phyloP scores from a whole-genome alignment of 768 basidiomycete genomes.

The Calocera viscosa region DNA sequence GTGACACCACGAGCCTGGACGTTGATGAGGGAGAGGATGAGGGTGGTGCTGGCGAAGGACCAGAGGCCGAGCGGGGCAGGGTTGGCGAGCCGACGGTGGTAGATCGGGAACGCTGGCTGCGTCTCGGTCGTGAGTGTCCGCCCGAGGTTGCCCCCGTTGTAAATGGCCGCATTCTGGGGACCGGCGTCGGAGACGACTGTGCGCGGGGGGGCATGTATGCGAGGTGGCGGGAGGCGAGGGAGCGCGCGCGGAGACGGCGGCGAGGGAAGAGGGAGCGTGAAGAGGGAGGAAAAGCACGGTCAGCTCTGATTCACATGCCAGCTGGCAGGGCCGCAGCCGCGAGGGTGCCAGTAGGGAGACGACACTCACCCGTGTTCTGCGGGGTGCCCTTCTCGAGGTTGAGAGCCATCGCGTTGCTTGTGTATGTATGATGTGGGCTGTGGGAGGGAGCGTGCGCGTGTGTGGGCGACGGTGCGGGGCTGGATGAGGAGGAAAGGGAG shows the following conservation, averaged over 20 bases:
- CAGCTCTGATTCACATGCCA: background rate
- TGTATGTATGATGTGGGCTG: no score
- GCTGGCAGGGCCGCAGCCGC: background rate
- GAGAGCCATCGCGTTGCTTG: background rate
- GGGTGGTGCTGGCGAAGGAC: conserved; percentile 72
- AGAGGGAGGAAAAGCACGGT: background rate
- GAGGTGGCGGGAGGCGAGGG: conserved; percentile 23
- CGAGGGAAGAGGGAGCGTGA: background rate
- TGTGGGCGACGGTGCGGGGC: no score
- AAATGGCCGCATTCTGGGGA: background rate
- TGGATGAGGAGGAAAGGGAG: no score
- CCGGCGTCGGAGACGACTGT: conserved; percentile 1
- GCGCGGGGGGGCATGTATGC: background rate
- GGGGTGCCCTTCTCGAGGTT: conserved; percentile 1
- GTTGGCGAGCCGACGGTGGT: conserved; percentile 36
- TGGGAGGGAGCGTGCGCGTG: no score
- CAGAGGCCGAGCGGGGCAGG: conserved; percentile 59
- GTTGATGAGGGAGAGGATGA: conserved; percentile 69
- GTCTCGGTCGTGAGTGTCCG: background rate
- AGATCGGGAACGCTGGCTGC: background rate
- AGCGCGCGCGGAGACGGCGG: background rate
- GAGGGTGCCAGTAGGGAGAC: background rate
- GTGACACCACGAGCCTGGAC: conserved; percentile 41
- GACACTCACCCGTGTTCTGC: background rate
- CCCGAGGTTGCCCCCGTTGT: background rate